Evolutionary conservation across 345 rosid genomes (phyloP).

Genomic region (Lenwebbia sp.): DNA sequence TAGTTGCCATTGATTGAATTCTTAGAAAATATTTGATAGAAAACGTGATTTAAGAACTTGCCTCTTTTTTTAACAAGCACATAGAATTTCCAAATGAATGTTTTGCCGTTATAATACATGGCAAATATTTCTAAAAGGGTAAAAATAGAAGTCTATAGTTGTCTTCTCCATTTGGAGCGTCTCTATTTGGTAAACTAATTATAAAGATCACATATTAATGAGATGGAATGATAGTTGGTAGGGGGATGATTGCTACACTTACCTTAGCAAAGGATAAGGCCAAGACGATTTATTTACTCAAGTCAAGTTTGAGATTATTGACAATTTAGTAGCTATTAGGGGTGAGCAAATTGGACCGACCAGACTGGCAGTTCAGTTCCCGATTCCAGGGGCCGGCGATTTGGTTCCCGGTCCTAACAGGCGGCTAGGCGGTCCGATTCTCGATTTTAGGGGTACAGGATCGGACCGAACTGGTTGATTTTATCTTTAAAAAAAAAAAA

Average conservation of each 20-base stretch:
- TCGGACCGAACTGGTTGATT: accelerated
- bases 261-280: neutral
- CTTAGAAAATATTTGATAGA: too few species aligned
- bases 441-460: too few species aligned
- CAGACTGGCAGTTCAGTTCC: too few species aligned
- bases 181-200: neutral
- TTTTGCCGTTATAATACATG: neutral
- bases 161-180: neutral
- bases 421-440: too few species aligned
- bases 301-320: neutral
- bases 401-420: too few species aligned
- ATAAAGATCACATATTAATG: neutral
- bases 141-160: too few species aligned
- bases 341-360: too few species aligned
- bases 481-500: too few species aligned
- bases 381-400: too few species aligned
- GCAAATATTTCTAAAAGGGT: too few species aligned
- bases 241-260: neutral
- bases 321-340: neutral
- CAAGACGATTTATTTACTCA: neutral
- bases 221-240: neutral
- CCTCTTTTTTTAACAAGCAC: neutral
- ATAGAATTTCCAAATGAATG: neutral
- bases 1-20: neutral
- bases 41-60: too few species aligned